Evolutionary conservation across 2,329 filamentous ascomycete species (phyloP).

Genomic region (Colletotrichum camelliae): DNA sequence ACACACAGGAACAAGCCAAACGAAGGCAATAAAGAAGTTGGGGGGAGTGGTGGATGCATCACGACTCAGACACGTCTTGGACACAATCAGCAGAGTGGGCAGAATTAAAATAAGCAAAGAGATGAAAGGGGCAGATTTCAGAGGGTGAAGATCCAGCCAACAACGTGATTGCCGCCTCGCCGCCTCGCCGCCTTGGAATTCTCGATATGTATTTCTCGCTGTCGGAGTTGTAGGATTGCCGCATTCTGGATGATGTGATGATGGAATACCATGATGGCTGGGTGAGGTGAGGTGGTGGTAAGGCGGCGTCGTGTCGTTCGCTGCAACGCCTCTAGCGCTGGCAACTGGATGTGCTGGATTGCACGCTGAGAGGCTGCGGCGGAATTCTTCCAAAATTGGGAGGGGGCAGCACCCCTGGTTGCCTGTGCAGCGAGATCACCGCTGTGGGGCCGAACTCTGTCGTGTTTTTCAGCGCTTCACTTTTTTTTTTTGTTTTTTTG

Average conservation of each 20-base stretch:
- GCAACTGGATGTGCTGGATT: background rate
- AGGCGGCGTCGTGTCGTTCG: background rate
- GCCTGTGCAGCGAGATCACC: background rate
- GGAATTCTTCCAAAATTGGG: background rate
- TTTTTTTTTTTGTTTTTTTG: background rate
- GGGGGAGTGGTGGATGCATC: constrained; percentile 4
- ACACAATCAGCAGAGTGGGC: constrained; percentile 2
- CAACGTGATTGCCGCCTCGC: background rate
- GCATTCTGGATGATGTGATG: background rate
- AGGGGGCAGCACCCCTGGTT: background rate
- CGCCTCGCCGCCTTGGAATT: background rate
- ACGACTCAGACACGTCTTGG: constrained; percentile 9
- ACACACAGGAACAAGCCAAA: background rate
- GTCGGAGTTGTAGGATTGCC: background rate
- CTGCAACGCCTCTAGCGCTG: background rate
- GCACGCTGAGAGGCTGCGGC: background rate
- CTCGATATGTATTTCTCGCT: background rate
- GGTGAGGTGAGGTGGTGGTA: background rate
- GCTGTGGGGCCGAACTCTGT: constrained; percentile 4
- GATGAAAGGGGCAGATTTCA: constrained; percentile 6
- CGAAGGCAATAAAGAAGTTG: background rate
- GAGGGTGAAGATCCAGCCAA: background rate
- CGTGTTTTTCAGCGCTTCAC: background rate
- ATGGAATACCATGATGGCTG: background rate
- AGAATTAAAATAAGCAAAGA: constrained; percentile 4